These are phyloP conservation scores for Pseudogymnoascus sp. DNA, from an alignment of 2,329 filamentous ascomycete species.

Conservation along the genomic window DNA sequence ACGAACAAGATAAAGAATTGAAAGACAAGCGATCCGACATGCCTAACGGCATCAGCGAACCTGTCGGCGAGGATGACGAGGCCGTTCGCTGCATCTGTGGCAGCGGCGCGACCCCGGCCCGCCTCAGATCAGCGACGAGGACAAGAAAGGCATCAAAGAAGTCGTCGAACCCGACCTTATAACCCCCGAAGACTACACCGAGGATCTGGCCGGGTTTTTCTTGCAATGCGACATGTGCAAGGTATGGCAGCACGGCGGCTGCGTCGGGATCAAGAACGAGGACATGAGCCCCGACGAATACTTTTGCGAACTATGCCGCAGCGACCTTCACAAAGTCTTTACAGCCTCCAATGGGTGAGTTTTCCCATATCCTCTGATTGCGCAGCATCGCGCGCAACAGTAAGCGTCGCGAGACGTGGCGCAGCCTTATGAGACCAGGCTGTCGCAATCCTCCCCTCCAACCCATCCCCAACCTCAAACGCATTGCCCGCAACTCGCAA, in stretches of 20 bases:
- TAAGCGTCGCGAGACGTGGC: background rate
- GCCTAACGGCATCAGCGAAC: conserved; percentile 58
- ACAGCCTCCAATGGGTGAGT: conserved; percentile 78
- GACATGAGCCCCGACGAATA: conserved; percentile 92
- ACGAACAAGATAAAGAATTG: conserved; percentile 25
- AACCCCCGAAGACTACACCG: conserved; percentile 51
- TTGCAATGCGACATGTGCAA: conserved; percentile 97
- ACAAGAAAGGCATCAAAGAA: conserved; percentile 48
- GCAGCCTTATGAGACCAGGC: background rate
- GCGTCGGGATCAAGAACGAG: conserved; percentile 94
- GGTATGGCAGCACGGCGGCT: conserved; percentile 98
- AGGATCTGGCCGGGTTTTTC: conserved; percentile 87
- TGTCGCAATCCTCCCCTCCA: background rate
- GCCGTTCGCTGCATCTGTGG: conserved; percentile 93
- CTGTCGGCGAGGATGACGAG: conserved; percentile 74
- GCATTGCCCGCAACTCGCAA: conserved; percentile 10
- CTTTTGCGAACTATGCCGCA: conserved; percentile 91
- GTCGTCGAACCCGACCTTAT: conserved; percentile 52
- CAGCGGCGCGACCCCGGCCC: conserved; percentile 85
- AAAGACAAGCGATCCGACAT: conserved; percentile 49
- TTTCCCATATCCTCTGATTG: conserved; percentile 1
- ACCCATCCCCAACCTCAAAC: background rate
- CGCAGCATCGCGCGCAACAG: background rate
- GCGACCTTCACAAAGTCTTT: conserved; percentile 81
- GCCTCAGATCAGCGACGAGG: conserved; percentile 50